Percentiles rank a stretch among this genome's conserved stretches.
Conservation (phyloP, 1,284 basidiomycete genomes). For the Cryptococcus maquisensis region DNA sequence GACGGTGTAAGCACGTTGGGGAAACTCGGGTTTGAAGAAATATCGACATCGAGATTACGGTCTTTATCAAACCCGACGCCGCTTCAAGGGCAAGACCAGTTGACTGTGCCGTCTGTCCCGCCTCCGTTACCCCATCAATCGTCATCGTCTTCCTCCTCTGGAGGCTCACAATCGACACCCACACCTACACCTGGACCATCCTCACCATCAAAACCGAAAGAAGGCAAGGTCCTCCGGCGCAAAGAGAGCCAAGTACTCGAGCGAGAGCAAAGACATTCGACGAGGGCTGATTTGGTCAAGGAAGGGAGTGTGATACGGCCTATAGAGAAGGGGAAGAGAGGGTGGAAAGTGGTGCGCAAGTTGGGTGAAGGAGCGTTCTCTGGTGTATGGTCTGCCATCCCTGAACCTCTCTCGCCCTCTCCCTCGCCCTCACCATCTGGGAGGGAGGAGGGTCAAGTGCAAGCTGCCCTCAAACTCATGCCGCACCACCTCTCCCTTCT, state of each 20-base stretch:
- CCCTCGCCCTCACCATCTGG: neutral
- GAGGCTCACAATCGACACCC: neutral
- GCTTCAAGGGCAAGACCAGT: neutral
- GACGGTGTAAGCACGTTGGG: too few relatives aligned
- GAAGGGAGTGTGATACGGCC: conserved; percentile 27
- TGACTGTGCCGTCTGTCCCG: neutral
- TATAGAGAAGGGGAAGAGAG: conserved; percentile 3
- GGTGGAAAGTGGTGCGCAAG: conserved; percentile 53
- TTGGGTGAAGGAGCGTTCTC: conserved; percentile 74
- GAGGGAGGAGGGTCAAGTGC: conserved; percentile 1
- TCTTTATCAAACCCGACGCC: conserved; percentile 11
- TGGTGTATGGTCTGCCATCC: conserved; percentile 65
- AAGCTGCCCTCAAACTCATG: conserved; percentile 73
- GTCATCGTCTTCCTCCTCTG: conserved; percentile 5
- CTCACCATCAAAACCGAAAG: conserved; percentile 2
- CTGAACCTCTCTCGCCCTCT: conserved; percentile 10
- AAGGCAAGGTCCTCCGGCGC: conserved; percentile 4
- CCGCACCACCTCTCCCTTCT: conserved; percentile 56
- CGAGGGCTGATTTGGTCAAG: conserved; percentile 13
- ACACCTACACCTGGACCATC: neutral
- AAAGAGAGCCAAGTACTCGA: conserved; percentile 21
- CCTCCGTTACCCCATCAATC: conserved; percentile 1
- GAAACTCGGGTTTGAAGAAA: conserved; percentile 10
- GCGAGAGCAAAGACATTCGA: conserved; percentile 20
- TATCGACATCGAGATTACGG: conserved; percentile 7